Evolutionary conservation across 1,284 basidiomycete genomes (phyloP).

Genomic region (Coniferiporia sulphurascens): DNA sequence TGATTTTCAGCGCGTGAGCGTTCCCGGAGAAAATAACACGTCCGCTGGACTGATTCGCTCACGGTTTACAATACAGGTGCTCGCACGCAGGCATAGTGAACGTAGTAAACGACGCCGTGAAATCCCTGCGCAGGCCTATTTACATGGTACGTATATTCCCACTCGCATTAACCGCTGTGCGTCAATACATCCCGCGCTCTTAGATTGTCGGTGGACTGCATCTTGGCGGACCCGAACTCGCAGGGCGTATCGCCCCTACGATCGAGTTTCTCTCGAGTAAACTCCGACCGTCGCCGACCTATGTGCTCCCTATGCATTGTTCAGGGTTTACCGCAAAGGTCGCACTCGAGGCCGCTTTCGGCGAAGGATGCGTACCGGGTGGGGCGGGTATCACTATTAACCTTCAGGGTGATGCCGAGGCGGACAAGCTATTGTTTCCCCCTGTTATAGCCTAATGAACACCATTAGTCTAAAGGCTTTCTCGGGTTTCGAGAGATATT

Average conservation of each 20-base stretch:
- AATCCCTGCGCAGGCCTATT: slow-evolving; percentile 59
- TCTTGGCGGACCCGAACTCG: slow-evolving; percentile 61
- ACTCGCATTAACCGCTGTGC: not conserved
- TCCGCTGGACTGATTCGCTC: not conserved
- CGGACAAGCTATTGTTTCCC: slow-evolving; percentile 11
- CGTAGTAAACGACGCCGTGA: slow-evolving; percentile 64
- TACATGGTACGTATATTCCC: slow-evolving; percentile 51
- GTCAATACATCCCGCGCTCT: slow-evolving; percentile 1
- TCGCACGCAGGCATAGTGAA: slow-evolving; percentile 84
- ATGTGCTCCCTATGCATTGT: slow-evolving; percentile 80
- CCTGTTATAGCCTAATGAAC: slow-evolving; percentile 9
- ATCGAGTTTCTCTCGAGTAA: slow-evolving; percentile 61
- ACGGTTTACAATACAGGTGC: slow-evolving; percentile 41
- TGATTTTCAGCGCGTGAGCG: slow-evolving; percentile 75
- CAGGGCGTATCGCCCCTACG: slow-evolving; percentile 60
- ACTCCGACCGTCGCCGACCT: slow-evolving; percentile 59
- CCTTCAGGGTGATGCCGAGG: slow-evolving; percentile 27
- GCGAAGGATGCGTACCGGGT: slow-evolving; percentile 69
- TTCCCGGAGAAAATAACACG: slow-evolving; percentile 5
- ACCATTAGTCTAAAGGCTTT: not conserved
- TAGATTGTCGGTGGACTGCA: slow-evolving; percentile 79
- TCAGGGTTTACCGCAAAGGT: slow-evolving; percentile 71
- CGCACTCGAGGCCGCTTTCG: slow-evolving; percentile 61
- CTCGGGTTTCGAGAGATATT: too few species aligned
- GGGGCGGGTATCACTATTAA: slow-evolving; percentile 67